phyloP scores from a whole-genome alignment of 345 rosid species.

The Ricinus communis region DNA sequence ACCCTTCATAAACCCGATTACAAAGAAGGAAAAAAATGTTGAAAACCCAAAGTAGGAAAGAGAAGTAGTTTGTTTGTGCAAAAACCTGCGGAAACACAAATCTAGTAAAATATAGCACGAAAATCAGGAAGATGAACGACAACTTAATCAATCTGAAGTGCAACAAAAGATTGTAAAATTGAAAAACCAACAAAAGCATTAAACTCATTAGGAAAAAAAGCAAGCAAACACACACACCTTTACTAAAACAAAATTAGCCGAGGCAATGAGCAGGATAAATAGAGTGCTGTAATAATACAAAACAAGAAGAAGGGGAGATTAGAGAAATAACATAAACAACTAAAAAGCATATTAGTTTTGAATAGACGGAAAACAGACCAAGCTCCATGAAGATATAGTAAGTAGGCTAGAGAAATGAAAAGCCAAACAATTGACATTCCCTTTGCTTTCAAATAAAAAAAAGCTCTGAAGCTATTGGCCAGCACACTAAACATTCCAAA shows the following conservation, averaged over 20 bases:
- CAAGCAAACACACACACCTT: slow-evolving; percentile 50
- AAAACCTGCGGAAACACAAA: slow-evolving; percentile 54
- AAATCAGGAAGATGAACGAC: slow-evolving; percentile 8
- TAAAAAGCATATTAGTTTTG: not conserved
- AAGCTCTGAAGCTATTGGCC: slow-evolving; percentile 43
- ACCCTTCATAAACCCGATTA: slow-evolving; percentile 87
- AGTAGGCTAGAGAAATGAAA: slow-evolving; percentile 60
- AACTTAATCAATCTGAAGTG: not conserved
- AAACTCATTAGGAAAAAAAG: not conserved
- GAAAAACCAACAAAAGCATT: no score
- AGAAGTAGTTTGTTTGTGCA: slow-evolving; percentile 57
- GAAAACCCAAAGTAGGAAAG: slow-evolving; percentile 61
- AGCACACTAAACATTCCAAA: slow-evolving; percentile 52
- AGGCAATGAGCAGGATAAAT: slow-evolving; percentile 62
- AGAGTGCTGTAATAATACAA: slow-evolving; percentile 40
- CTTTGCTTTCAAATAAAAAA: slow-evolving; percentile 43
- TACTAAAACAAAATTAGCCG: slow-evolving; percentile 65
- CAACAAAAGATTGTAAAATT: no score
- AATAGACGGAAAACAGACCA: slow-evolving; percentile 44
- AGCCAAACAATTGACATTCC: slow-evolving; percentile 84
- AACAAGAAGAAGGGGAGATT: not conserved
- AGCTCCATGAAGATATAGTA: slow-evolving; percentile 79
- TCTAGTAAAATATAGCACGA: slow-evolving; percentile 29
- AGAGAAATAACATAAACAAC: not conserved
- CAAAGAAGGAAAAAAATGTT: slow-evolving; percentile 71